A percentile compares a stretch with the other conserved stretches of the same genome.
Conservation (phyloP, 2,329 filamentous ascomycete genomes). For the Dichotomopilus funicola region DNA sequence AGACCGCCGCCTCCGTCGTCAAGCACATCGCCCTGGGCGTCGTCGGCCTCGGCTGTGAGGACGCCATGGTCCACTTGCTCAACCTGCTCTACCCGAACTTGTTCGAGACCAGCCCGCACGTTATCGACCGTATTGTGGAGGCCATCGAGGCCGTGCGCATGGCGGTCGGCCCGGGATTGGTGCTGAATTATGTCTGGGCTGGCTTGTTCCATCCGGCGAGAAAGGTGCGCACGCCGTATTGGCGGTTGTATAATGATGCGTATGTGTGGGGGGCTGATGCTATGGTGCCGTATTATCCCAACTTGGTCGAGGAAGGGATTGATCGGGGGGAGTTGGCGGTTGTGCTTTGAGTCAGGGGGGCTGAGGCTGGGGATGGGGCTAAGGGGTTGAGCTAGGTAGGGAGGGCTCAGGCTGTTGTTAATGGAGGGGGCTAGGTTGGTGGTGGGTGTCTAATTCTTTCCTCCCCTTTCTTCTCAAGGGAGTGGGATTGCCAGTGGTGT, state of each 20-base stretch:
- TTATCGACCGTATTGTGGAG: slow-evolving; percentile 96
- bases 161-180: slow-evolving; percentile 82
- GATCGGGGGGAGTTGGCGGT: slow-evolving; percentile 77
- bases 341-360: slow-evolving; percentile 45
- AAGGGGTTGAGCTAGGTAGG: background rate
- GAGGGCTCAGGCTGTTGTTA: too few species aligned
- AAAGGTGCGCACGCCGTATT: slow-evolving; percentile 92
- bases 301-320: slow-evolving; percentile 71
- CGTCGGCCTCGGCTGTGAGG: slow-evolving; percentile 94
- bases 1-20: slow-evolving; percentile 92
- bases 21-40: slow-evolving; percentile 97
- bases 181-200: slow-evolving; percentile 98
- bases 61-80: slow-evolving; percentile 95
- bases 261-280: slow-evolving; percentile 91
- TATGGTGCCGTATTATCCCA: slow-evolving; percentile 95
- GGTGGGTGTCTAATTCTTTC: too few species aligned
- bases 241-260: slow-evolving; percentile 93
- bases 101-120: slow-evolving; percentile 95
- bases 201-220: slow-evolving; percentile 94
- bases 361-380: background rate
- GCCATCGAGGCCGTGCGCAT: slow-evolving; percentile 94
- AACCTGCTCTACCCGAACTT: slow-evolving; percentile 95
- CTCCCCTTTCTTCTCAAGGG: too few species aligned
- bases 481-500: too few species aligned
- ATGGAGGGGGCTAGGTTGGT: too few species aligned